Evolutionary conservation across 305 asterid genomes (phyloP).

Genomic region (Ilex paraguariensis): DNA sequence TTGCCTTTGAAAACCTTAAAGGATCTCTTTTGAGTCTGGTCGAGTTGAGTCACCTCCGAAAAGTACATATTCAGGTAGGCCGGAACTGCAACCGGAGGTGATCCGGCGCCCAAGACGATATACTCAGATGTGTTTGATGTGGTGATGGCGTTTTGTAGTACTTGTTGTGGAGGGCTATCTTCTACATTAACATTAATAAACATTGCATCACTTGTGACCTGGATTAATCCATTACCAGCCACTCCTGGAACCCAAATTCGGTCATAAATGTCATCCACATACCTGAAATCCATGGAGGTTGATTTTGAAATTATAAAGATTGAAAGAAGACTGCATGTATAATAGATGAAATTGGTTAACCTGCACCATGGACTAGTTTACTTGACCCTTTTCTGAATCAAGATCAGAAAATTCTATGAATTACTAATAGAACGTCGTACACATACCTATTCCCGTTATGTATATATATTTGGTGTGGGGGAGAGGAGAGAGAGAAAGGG

Average conservation of each 20-base stretch:
- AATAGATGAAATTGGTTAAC: too few species aligned
- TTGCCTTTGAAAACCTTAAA: constrained; percentile 24
- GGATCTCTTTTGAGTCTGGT: constrained; percentile 34
- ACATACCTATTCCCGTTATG: too few species aligned
- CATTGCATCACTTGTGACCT: constrained; percentile 9
- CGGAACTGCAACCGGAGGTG: constrained; percentile 17
- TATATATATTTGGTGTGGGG: too few species aligned
- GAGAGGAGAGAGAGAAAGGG: too few species aligned
- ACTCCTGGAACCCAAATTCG: constrained; percentile 47
- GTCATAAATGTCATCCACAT: constrained; percentile 41
- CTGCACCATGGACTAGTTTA: too few species aligned
- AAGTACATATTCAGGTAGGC: constrained; percentile 47
- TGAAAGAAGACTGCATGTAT: too few species aligned
- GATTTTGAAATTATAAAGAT: too few species aligned
- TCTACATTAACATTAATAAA: background rate
- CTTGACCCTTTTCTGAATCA: too few species aligned
- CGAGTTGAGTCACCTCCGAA: constrained; percentile 40
- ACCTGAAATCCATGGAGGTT: constrained; percentile 21
- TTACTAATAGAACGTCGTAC: too few species aligned
- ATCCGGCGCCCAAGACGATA: constrained; percentile 20
- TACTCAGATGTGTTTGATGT: constrained; percentile 7
- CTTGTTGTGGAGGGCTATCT: constrained; percentile 33
- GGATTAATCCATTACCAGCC: constrained; percentile 13
- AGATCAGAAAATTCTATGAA: too few species aligned
- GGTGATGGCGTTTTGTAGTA: constrained; percentile 35